These are phyloP conservation scores for Pseudocercospora crystallina DNA, from an alignment of 2,329 filamentous ascomycete species.

Conservation along the genomic window DNA sequence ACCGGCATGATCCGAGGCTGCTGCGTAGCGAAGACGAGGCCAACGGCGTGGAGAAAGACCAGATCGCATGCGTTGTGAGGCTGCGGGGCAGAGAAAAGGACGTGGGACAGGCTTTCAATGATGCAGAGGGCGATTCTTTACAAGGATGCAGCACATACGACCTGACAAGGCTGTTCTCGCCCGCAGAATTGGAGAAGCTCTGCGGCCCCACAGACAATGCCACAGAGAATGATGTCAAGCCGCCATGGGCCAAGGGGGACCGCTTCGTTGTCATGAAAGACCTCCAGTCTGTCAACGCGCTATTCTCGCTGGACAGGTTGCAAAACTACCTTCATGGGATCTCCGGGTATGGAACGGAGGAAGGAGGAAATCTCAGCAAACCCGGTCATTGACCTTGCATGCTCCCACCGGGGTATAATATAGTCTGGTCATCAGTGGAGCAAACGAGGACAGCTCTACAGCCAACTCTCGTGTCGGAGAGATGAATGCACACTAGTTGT, in stretches of 20 bases:
- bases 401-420: too few relatives aligned
- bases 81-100: neutral
- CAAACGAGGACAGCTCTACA: too few relatives aligned
- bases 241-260: neutral
- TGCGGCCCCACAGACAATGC: too few relatives aligned
- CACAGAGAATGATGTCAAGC: neutral
- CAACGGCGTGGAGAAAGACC: neutral
- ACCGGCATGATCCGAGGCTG: neutral
- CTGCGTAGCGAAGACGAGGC: neutral
- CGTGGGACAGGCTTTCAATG: neutral
- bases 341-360: too few relatives aligned
- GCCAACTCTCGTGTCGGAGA: too few relatives aligned
- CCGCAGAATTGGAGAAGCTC: neutral
- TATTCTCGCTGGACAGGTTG: neutral
- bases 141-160: neutral
- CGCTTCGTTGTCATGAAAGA: neutral
- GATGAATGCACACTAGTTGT: too few relatives aligned
- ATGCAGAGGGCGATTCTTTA: neutral
- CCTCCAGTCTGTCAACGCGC: neutral
- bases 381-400: too few relatives aligned
- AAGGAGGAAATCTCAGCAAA: too few relatives aligned
- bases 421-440: too few relatives aligned
- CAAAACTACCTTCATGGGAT: conserved; percentile 1
- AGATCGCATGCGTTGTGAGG: neutral
- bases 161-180: neutral